These are phyloP conservation scores for Nadsonia starkeyi-henricii DNA, from an alignment of 1,139 yeast genomes.

Conservation along the genomic window DNA sequence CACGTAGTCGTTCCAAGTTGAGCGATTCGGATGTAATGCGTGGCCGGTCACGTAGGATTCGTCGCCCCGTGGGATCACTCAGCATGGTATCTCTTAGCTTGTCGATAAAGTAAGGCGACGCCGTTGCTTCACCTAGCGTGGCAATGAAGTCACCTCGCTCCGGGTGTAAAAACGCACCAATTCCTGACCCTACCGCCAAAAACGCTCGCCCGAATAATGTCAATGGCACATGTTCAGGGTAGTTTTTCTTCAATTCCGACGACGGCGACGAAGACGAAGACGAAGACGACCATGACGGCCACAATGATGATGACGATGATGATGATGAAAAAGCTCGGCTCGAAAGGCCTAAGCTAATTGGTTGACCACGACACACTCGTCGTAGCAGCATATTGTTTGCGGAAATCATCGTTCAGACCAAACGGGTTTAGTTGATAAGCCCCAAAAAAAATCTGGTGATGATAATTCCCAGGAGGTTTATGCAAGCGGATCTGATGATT, in stretches of 20 bases:
- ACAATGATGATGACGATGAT: no score
- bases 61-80: conserved; percentile 58
- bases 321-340: no score
- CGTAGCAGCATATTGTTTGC: no score
- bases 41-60: conserved; percentile 66
- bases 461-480: no score
- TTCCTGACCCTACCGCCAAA: conserved; percentile 59
- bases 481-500: no score
- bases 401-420: no score
- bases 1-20: conserved; percentile 45
- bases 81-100: conserved; percentile 62
- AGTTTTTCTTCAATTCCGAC: conserved; percentile 17
- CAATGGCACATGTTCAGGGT: conserved; percentile 75
- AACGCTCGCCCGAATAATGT: conserved; percentile 46
- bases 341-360: no score
- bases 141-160: conserved; percentile 61
- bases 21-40: conserved; percentile 64
- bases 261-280: neutral
- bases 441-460: no score
- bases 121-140: conserved; percentile 90
- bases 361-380: no score
- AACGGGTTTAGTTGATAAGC: no score
- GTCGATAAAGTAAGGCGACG: conserved; percentile 52
- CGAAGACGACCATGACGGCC: no score
- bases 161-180: conserved; percentile 79